Percentiles rank a stretch among this genome's conserved stretches.
These are phyloP conservation scores for Articulospora tetracladia DNA, from an alignment of 495 filamentous ascomycete genomes.

Conservation along the genomic window DNA sequence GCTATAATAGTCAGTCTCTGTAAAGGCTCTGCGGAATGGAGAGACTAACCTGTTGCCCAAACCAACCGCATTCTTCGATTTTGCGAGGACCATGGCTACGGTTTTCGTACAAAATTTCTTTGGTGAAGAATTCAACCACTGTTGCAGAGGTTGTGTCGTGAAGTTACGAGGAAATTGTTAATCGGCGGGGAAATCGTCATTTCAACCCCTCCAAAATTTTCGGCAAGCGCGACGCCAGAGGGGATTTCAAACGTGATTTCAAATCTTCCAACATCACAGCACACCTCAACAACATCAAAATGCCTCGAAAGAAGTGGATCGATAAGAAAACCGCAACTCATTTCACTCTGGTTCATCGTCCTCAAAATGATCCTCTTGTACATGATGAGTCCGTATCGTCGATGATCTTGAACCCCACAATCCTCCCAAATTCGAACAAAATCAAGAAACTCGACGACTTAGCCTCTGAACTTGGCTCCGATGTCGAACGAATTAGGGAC, in stretches of 20 bases:
- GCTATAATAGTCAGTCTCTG: slow-evolving; percentile 27
- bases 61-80: slow-evolving; percentile 92
- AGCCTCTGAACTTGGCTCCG: slow-evolving; percentile 67
- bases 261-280: neutral
- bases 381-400: slow-evolving; percentile 78
- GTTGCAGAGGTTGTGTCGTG: neutral
- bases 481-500: slow-evolving; percentile 57
- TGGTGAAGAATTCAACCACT: neutral
- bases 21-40: neutral
- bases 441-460: slow-evolving; percentile 67
- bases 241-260: neutral
- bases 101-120: neutral
- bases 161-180: neutral
- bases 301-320: slow-evolving; percentile 85
- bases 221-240: neutral
- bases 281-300: slow-evolving; percentile 38
- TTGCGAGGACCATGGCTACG: slow-evolving; percentile 79
- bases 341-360: slow-evolving; percentile 90
- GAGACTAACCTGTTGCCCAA: slow-evolving; percentile 67
- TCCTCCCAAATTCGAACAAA: slow-evolving; percentile 47
- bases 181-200: slow-evolving; percentile 20
- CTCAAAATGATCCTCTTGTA: slow-evolving; percentile 94
- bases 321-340: slow-evolving; percentile 92
- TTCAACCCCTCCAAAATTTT: slow-evolving; percentile 12
- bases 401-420: slow-evolving; percentile 68